Evolutionary conservation across 1,284 basidiomycete species (phyloP).

Genomic region (Sanghuangporus weigelae): DNA sequence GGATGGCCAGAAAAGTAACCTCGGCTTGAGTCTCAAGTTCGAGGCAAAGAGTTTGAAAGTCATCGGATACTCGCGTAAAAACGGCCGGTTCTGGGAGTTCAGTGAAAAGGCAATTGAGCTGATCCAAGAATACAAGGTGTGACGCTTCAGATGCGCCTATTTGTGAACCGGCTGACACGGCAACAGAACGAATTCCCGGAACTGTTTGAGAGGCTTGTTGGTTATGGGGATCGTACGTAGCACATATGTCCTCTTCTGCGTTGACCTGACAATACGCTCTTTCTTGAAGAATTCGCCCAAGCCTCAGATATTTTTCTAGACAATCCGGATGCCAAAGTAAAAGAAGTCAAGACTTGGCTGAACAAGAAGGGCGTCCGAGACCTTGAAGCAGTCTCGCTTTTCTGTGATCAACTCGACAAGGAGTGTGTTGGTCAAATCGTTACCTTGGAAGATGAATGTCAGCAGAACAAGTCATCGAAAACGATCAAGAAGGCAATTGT

Average conservation of each 20-base stretch:
- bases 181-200: constrained; percentile 70
- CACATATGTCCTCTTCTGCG: background rate
- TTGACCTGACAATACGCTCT: background rate
- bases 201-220: constrained; percentile 68
- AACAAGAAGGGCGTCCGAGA: constrained; percentile 83
- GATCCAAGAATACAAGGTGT: constrained; percentile 78
- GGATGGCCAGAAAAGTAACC: constrained; percentile 80
- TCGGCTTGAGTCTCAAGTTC: constrained; percentile 95
- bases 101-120: constrained; percentile 83
- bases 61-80: constrained; percentile 87
- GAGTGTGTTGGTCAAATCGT: constrained; percentile 79
- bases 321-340: constrained; percentile 68
- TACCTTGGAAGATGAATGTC: constrained; percentile 64
- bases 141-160: constrained; percentile 10
- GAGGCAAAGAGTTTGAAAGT: constrained; percentile 97
- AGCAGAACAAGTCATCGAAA: constrained; percentile 49
- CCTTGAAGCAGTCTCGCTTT: constrained; percentile 90
- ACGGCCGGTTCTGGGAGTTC: constrained; percentile 88
- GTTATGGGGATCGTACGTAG: constrained; percentile 59
- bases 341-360: constrained; percentile 83
- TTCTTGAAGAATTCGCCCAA: constrained; percentile 60
- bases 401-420: constrained; percentile 88
- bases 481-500: constrained; percentile 87
- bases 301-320: constrained; percentile 70
- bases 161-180: constrained; percentile 2